Percentiles rank a stretch among this genome's conserved stretches.
phyloP scores from a whole-genome alignment of 192 early-diverging fungal species.

The Chytriomyces hyalinus region DNA sequence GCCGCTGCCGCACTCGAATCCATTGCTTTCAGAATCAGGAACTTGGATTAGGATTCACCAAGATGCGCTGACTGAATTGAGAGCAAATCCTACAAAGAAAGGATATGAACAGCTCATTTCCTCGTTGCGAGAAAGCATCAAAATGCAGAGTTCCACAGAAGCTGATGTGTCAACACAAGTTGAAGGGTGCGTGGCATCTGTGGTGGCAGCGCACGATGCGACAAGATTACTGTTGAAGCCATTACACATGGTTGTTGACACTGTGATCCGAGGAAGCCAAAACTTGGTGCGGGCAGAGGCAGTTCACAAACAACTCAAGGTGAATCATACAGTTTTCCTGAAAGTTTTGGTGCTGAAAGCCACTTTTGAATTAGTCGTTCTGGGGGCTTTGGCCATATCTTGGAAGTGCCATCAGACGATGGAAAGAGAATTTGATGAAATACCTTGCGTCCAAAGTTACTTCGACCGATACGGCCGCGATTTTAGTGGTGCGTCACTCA shows the following conservation, averaged over 20 bases:
- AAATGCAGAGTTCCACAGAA: too few species aligned
- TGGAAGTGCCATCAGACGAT: background rate
- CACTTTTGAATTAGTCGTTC: background rate
- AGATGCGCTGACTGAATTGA: background rate
- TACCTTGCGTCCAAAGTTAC: background rate
- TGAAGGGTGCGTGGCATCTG: background rate
- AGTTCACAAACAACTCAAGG: conserved; percentile 13
- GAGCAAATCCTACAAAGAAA: conserved; percentile 10
- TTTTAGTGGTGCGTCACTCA: background rate
- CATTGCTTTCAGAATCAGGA: background rate
- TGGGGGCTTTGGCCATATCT: conserved; percentile 17
- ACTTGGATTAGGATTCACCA: background rate
- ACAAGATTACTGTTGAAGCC: too few species aligned
- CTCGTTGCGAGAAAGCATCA: too few species aligned
- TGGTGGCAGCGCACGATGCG: too few species aligned
- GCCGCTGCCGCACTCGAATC: background rate
- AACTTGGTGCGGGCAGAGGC: background rate
- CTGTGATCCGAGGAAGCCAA: too few species aligned
- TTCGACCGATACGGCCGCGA: background rate
- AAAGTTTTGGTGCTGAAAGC: background rate
- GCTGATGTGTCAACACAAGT: too few species aligned
- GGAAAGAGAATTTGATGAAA: background rate
- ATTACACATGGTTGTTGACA: too few species aligned
- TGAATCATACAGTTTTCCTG: background rate
- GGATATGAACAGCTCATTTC: background rate